Conservation (phyloP, 768 basidiomycete species). For the Kwoniella bestiolae region DNA sequence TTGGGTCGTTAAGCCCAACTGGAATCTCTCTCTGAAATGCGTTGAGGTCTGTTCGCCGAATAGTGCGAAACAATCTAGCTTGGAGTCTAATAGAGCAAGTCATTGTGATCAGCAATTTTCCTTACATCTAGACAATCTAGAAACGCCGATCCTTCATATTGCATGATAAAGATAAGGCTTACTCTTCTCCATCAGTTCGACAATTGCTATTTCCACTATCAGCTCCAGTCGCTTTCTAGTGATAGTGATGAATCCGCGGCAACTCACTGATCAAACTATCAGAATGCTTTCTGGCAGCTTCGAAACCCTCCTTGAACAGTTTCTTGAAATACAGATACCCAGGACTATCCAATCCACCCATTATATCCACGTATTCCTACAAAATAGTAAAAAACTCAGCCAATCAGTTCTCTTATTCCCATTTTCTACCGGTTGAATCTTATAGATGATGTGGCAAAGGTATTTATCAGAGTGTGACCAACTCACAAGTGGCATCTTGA, state of each 20-base stretch:
- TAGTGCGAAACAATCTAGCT: slow-evolving; percentile 84
- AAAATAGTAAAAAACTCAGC: not conserved
- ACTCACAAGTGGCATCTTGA: slow-evolving; percentile 76
- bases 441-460: too few species aligned
- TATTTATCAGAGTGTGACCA: too few species aligned
- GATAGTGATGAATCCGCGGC: not conserved
- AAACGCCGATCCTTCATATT: not conserved
- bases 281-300: slow-evolving; percentile 90
- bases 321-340: slow-evolving; percentile 81
- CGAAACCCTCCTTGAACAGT: slow-evolving; percentile 90
- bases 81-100: slow-evolving; percentile 72
- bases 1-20: slow-evolving; percentile 82
- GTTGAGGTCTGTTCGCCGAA: slow-evolving; percentile 88
- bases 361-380: slow-evolving; percentile 87
- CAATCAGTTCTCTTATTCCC: not conserved
- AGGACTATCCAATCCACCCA: slow-evolving; percentile 79
- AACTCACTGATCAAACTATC: slow-evolving; percentile 88
- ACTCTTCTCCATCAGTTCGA: slow-evolving; percentile 99
- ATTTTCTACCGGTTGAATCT: too few species aligned
- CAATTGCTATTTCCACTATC: slow-evolving; percentile 73
- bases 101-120: too few species aligned
- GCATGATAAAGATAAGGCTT: slow-evolving; percentile 23
- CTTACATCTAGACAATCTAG: slow-evolving; percentile 1
- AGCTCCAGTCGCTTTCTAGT: not conserved
- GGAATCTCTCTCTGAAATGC: slow-evolving; percentile 89